Percentiles rank a stretch among this genome's conserved stretches.
Conservation (phyloP, 2,329 filamentous ascomycete genomes). For the Diaporthe helianthi region DNA sequence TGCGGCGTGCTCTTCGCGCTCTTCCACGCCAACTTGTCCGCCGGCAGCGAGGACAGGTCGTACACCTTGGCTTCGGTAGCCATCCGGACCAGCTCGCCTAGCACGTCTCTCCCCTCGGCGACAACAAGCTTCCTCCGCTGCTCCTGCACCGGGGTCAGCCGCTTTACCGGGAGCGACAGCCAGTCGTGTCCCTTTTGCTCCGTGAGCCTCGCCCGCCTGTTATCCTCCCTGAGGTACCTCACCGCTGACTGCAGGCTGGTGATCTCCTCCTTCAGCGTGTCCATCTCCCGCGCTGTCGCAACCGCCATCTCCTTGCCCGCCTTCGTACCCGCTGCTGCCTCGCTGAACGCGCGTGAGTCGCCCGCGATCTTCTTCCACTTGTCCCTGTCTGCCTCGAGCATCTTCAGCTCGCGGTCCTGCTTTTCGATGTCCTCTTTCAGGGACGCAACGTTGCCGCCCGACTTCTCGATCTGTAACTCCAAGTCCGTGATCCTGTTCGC, state of each 20-base stretch:
- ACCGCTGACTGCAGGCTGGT: constrained; percentile 69
- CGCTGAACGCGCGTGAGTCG: constrained; percentile 64
- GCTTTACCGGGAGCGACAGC: constrained; percentile 67
- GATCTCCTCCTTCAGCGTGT: constrained; percentile 74
- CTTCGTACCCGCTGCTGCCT: constrained; percentile 53
- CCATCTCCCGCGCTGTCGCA: constrained; percentile 75
- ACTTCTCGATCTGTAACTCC: constrained; percentile 63
- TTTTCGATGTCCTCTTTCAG: constrained; percentile 71
- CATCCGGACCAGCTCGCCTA: constrained; percentile 70
- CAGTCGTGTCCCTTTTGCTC: constrained; percentile 66
- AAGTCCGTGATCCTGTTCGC: constrained; percentile 72
- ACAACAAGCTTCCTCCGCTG: constrained; percentile 59
- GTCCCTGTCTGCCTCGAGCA: constrained; percentile 69
- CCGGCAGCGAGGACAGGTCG: constrained; percentile 63
- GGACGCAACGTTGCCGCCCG: constrained; percentile 56
- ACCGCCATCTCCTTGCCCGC: constrained; percentile 71
- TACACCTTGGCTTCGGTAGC: constrained; percentile 63
- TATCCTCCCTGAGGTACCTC: constrained; percentile 72
- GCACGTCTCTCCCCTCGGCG: constrained; percentile 68
- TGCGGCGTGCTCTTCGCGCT: constrained; percentile 68
- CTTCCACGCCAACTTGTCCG: constrained; percentile 70
- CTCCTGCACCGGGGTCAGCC: constrained; percentile 52
- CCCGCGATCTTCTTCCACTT: constrained; percentile 76
- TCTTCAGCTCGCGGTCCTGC: constrained; percentile 71
- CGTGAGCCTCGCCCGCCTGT: constrained; percentile 63